Evolutionary conservation across 1,284 basidiomycete species (phyloP).

Genomic region (Cutaneotrichosporon curvatum): DNA sequence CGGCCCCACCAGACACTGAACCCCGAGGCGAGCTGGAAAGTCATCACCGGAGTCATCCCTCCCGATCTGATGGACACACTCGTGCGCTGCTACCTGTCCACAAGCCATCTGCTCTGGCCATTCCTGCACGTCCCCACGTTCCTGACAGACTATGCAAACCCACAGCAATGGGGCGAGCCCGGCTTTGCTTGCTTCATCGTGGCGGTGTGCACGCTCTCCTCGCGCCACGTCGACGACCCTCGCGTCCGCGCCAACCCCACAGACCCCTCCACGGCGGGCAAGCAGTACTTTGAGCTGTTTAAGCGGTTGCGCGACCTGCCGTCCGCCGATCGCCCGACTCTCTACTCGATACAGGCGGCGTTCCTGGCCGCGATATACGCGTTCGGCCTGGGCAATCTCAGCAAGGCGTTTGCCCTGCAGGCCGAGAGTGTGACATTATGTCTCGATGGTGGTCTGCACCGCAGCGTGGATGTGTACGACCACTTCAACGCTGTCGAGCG

Average conservation of each 20-base stretch:
- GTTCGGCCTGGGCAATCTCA: constrained; percentile 76
- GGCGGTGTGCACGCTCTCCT: constrained; percentile 77
- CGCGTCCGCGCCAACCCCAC: constrained; percentile 70
- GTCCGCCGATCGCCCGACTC: constrained; percentile 74
- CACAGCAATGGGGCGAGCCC: constrained; percentile 84
- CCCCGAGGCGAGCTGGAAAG: constrained; percentile 58
- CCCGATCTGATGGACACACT: constrained; percentile 80
- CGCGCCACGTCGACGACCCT: constrained; percentile 80
- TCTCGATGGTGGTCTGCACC: constrained; percentile 75
- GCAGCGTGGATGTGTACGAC: constrained; percentile 78
- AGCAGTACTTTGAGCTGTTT: constrained; percentile 81
- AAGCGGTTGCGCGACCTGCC: constrained; percentile 73
- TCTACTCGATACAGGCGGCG: constrained; percentile 81
- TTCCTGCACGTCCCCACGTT: constrained; percentile 85
- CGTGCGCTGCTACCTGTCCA: constrained; percentile 58
- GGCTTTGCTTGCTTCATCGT: constrained; percentile 87
- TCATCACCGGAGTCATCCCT: constrained; percentile 72
- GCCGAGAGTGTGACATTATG: constrained; percentile 74
- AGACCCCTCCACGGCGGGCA: constrained; percentile 76
- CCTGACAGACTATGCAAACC: constrained; percentile 79
- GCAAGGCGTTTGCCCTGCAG: constrained; percentile 72
- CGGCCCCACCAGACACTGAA: constrained; percentile 64
- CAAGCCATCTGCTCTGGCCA: constrained; percentile 82
- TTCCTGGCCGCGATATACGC: constrained; percentile 81
- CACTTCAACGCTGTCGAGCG: constrained; percentile 78